Percentiles rank a stretch among this genome's conserved stretches.
These are phyloP conservation scores for Clathrospora elynae DNA, from an alignment of 2,329 filamentous ascomycete genomes.

Conservation along the genomic window DNA sequence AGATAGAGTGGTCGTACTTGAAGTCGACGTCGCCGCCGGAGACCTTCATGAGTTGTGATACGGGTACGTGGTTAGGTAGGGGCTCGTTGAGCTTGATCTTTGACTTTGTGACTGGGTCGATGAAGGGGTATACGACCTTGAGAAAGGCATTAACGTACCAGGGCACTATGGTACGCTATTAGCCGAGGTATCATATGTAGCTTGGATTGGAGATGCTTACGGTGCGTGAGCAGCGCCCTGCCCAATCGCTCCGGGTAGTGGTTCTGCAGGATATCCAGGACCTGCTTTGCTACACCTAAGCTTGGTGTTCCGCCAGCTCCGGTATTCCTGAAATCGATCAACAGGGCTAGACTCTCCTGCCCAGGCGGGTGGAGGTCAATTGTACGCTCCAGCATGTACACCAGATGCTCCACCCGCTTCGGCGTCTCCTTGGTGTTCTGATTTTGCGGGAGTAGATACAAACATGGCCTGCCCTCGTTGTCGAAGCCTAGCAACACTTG, in stretches of 20 bases:
- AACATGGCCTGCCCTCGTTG: slow-evolving; percentile 80
- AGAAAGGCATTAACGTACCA: slow-evolving; percentile 94
- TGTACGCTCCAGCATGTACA: slow-evolving; percentile 92
- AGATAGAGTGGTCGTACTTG: slow-evolving; percentile 83
- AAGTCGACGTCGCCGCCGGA: slow-evolving; percentile 83
- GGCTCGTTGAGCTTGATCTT: slow-evolving; percentile 99
- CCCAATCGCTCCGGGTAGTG: slow-evolving; percentile 95
- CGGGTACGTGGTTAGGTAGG: slow-evolving; percentile 78
- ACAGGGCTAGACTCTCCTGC: slow-evolving; percentile 82
- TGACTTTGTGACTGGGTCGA: slow-evolving; percentile 88
- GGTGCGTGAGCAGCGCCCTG: slow-evolving; percentile 84
- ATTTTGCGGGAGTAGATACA: slow-evolving; percentile 85
- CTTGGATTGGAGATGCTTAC: slow-evolving; percentile 56
- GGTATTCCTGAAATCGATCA: slow-evolving; percentile 89
- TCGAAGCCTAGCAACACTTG: slow-evolving; percentile 90
- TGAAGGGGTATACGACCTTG: slow-evolving; percentile 93
- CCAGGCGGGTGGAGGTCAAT: slow-evolving; percentile 86
- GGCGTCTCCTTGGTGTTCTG: slow-evolving; percentile 91
- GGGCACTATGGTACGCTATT: slow-evolving; percentile 64
- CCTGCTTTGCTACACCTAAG: slow-evolving; percentile 76
- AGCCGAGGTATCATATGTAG: slow-evolving; percentile 3
- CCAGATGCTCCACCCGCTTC: slow-evolving; percentile 88
- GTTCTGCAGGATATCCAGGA: slow-evolving; percentile 88
- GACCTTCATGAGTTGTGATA: slow-evolving; percentile 79
- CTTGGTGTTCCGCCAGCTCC: slow-evolving; percentile 77